Evolutionary conservation across 805 yeast species (phyloP).

Genomic region (Yarrowia phangngaensis): DNA sequence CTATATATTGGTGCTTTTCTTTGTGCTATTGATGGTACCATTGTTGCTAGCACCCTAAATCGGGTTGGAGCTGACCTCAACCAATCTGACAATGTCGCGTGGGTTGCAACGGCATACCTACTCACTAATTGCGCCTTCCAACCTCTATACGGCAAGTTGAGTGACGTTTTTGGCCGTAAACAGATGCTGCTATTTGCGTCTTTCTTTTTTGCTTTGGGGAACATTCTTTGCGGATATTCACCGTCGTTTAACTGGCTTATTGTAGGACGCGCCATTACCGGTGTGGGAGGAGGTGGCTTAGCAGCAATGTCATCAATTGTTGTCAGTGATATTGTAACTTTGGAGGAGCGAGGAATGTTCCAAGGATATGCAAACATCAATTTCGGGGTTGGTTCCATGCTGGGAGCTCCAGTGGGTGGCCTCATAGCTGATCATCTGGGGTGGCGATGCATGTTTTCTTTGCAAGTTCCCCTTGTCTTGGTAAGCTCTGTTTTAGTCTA

Average conservation of each 20-base stretch:
- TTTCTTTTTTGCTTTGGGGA: conserved; percentile 48
- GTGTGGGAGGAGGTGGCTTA: conserved; percentile 88
- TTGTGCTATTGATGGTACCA: conserved; percentile 49
- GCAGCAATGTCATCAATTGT: conserved; percentile 72
- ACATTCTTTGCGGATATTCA: conserved; percentile 52
- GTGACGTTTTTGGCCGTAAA: conserved; percentile 48
- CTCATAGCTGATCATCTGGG: conserved; percentile 50
- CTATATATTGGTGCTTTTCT: conserved; percentile 36
- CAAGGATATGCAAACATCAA: conserved; percentile 79
- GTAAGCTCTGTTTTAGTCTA: conserved; percentile 39
- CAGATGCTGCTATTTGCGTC: conserved; percentile 44
- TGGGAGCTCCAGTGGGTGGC: conserved; percentile 64
- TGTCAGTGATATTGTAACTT: conserved; percentile 70
- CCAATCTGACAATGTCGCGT: conserved; percentile 49
- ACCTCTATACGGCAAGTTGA: conserved; percentile 61
- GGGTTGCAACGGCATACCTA: conserved; percentile 65
- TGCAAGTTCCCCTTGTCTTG: conserved; percentile 43
- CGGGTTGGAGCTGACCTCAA: conserved; percentile 49
- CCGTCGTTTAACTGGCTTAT: conserved; percentile 55
- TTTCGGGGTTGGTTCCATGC: conserved; percentile 70
- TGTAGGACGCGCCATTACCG: conserved; percentile 73
- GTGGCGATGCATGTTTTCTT: conserved; percentile 54
- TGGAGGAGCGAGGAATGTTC: conserved; percentile 71
- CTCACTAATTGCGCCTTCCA: conserved; percentile 65
- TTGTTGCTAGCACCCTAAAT: conserved; percentile 49